phyloP scores from a whole-genome alignment of 2,329 filamentous ascomycete species.

The Talaromyces atroroseus region DNA sequence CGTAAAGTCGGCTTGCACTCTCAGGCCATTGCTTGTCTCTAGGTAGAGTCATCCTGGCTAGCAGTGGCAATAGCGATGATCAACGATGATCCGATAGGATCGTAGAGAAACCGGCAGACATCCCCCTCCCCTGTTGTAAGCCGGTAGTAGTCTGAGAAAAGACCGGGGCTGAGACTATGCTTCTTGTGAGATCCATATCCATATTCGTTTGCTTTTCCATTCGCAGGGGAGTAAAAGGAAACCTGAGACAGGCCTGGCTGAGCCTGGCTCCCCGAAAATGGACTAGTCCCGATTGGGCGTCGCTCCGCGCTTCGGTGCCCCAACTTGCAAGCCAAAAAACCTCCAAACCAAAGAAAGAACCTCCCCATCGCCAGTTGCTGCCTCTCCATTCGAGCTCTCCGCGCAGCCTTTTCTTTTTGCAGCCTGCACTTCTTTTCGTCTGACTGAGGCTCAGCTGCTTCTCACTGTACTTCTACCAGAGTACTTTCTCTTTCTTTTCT shows the following conservation, averaged over 20 bases:
- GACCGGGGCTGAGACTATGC: not conserved
- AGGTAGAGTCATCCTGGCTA: not conserved
- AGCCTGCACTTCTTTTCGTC: not conserved
- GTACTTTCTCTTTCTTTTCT: conserved; percentile 14
- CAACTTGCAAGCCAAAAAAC: conserved; percentile 7
- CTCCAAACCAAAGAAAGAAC: not conserved
- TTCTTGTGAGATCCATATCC: not conserved
- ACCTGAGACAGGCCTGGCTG: not conserved
- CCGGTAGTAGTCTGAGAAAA: not conserved
- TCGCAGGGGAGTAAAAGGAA: not conserved
- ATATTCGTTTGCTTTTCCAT: no score
- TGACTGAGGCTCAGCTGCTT: conserved; percentile 11
- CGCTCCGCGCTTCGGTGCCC: conserved; percentile 12
- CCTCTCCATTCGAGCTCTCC: conserved; percentile 7
- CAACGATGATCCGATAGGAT: no score
- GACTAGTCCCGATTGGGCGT: conserved; percentile 8
- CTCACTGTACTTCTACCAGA: conserved; percentile 2
- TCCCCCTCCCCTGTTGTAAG: not conserved
- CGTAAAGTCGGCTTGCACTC: no score
- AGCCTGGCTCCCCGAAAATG: not conserved
- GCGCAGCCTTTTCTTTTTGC: no score
- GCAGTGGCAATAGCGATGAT: no score
- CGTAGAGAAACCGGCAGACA: no score
- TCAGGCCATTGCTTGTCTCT: not conserved
- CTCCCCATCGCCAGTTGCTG: conserved; percentile 8